These are phyloP conservation scores for Musa schizocarpa DNA, from an alignment of 176 grass and related monocot genomes.

Conservation along the genomic window DNA sequence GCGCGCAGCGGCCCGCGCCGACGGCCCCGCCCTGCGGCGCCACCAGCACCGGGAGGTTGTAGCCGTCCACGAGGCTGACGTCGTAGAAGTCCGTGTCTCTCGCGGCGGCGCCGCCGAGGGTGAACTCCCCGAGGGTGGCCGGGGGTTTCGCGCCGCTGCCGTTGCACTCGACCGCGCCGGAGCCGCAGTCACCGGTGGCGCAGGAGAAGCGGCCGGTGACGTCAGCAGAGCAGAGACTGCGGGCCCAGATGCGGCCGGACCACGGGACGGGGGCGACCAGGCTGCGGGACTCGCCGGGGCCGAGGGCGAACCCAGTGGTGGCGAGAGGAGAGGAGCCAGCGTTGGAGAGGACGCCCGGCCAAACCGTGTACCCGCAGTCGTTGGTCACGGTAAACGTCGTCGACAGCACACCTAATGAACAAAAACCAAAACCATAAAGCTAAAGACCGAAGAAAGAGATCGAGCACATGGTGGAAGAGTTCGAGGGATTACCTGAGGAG, in stretches of 20 bases:
- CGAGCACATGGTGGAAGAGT: neutral
- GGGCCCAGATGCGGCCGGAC: conserved; percentile 64
- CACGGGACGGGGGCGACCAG: conserved; percentile 35
- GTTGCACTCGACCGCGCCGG: conserved; percentile 43
- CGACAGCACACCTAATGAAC: conserved; percentile 18
- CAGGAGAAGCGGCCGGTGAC: conserved; percentile 28
- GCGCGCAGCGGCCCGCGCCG: conserved; percentile 24
- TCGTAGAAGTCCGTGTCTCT: conserved; percentile 79
- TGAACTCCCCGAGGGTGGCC: conserved; percentile 56
- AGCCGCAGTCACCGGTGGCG: conserved; percentile 56
- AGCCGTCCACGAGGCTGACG: conserved; percentile 91
- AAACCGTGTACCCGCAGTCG: conserved; percentile 44
- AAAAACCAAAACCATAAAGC: neutral
- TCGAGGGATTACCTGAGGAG: neutral
- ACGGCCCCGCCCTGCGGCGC: neutral
- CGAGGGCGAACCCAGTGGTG: conserved; percentile 53
- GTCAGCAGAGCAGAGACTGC: conserved; percentile 41
- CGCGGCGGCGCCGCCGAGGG: conserved; percentile 36
- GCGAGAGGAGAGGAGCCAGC: conserved; percentile 35
- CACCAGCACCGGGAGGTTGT: conserved; percentile 33
- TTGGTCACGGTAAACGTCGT: conserved; percentile 58
- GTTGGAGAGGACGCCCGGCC: conserved; percentile 54
- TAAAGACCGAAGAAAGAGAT: neutral
- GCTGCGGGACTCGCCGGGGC: conserved; percentile 36
- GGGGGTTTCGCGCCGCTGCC: conserved; percentile 40